These are phyloP conservation scores for Plasmodium vivax DNA, from an alignment of 169 alveolate species.

Conservation along the genomic window DNA sequence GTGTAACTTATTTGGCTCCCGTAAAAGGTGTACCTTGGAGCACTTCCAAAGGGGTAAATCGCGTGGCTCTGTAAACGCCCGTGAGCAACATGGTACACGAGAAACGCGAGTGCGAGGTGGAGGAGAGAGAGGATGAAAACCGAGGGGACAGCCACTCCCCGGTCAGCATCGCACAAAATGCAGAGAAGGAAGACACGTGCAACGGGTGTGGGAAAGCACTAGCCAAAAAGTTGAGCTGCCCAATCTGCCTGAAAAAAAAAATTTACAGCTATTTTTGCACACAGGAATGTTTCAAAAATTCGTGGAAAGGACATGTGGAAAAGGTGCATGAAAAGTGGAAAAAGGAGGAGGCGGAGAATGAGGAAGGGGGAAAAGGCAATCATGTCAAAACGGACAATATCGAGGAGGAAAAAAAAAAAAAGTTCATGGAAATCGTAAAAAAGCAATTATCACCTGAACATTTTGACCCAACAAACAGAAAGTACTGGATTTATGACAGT, in stretches of 20 bases:
- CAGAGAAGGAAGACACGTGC: constrained; percentile 41
- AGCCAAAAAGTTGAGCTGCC: constrained; percentile 81
- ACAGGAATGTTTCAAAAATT: constrained; percentile 94
- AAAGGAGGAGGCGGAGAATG: background rate
- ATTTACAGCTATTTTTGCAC: constrained; percentile 92
- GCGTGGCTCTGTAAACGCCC: background rate
- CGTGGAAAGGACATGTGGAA: constrained; percentile 92
- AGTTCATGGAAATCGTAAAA: background rate
- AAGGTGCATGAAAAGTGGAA: constrained; percentile 85
- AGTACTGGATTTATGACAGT: constrained; percentile 20
- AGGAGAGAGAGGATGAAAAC: background rate
- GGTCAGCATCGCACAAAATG: background rate
- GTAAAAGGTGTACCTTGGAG: too few relatives aligned
- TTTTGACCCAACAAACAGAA: constrained; percentile 28
- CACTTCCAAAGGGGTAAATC: too few relatives aligned
- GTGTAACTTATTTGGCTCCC: background rate
- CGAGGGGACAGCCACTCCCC: background rate
- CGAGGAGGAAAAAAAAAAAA: constrained; percentile 11
- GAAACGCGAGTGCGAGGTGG: background rate
- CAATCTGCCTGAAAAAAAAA: constrained; percentile 78
- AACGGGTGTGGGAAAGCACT: constrained; percentile 76
- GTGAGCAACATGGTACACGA: background rate
- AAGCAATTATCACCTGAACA: constrained; percentile 17
- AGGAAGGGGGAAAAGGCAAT: background rate
- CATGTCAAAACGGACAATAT: background rate